These are phyloP conservation scores for Chaetomiaceae sp. DNA, from an alignment of 2,329 filamentous ascomycete genomes.

Conservation along the genomic window DNA sequence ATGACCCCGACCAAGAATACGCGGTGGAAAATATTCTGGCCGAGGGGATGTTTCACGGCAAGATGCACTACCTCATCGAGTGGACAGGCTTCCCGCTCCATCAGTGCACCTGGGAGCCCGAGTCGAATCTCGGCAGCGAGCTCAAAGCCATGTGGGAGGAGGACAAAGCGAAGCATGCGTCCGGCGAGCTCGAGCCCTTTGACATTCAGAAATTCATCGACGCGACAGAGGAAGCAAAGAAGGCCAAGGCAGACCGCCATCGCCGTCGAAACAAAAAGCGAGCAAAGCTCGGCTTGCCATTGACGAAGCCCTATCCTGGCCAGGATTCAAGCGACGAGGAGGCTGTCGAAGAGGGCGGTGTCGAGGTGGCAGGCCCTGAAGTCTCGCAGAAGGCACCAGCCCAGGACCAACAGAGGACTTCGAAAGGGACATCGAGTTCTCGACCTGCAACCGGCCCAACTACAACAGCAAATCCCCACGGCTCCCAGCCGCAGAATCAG, in stretches of 20 bases:
- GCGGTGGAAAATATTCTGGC: conserved; percentile 51
- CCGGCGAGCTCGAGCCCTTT: conserved; percentile 34
- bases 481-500: neutral
- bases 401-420: conserved; percentile 19
- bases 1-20: conserved; percentile 45
- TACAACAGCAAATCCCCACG: neutral
- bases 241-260: conserved; percentile 36
- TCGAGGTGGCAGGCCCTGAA: conserved; percentile 9
- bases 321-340: conserved; percentile 25
- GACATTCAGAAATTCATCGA: conserved; percentile 37
- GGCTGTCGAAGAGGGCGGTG: conserved; percentile 25
- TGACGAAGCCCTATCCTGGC: conserved; percentile 23
- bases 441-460: neutral
- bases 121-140: conserved; percentile 37
- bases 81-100: conserved; percentile 59
- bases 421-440: conserved; percentile 11
- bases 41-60: conserved; percentile 35
- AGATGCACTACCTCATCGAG: conserved; percentile 53
- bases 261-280: conserved; percentile 43
- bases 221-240: conserved; percentile 29
- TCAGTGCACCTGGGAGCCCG: conserved; percentile 55
- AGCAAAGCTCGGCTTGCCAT: conserved; percentile 34
- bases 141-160: conserved; percentile 42
- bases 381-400: neutral
- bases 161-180: conserved; percentile 35